Conservation (phyloP, 768 basidiomycete species). For the Trichaptum fuscoviolaceum region DNA sequence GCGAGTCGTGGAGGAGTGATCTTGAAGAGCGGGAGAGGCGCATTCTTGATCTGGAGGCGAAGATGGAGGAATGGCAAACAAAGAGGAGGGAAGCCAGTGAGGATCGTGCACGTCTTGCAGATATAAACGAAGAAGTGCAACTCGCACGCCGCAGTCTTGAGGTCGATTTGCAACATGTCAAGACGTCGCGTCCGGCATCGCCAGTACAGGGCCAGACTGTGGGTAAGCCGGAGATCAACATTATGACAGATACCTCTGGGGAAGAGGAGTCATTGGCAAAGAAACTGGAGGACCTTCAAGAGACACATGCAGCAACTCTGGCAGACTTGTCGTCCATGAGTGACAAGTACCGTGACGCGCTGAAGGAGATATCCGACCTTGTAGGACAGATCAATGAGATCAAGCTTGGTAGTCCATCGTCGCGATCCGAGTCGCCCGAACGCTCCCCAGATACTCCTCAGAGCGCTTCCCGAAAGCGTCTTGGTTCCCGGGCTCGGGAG, state of each 20-base stretch:
- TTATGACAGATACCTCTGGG: slow-evolving; percentile 17
- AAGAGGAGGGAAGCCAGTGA: slow-evolving; percentile 64
- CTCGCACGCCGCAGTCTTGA: slow-evolving; percentile 66
- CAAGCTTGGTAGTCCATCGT: slow-evolving; percentile 52
- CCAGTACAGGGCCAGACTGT: slow-evolving; percentile 13
- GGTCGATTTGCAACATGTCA: slow-evolving; percentile 24
- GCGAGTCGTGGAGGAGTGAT: slow-evolving; percentile 78
- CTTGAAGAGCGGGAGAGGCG: slow-evolving; percentile 77
- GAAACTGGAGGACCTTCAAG: slow-evolving; percentile 71
- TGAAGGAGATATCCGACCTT: slow-evolving; percentile 90
- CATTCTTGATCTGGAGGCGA: slow-evolving; percentile 70
- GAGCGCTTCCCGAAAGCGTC: slow-evolving; percentile 42
- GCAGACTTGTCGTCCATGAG: slow-evolving; percentile 74
- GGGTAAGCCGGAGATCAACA: slow-evolving; percentile 7
- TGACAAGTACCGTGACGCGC: slow-evolving; percentile 80
- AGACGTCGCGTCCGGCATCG: slow-evolving; percentile 20
- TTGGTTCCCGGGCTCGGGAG: slow-evolving; percentile 48
- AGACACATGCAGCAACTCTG: slow-evolving; percentile 76
- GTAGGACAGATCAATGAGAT: slow-evolving; percentile 87
- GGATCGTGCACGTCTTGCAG: slow-evolving; percentile 59
- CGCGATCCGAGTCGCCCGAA: slow-evolving; percentile 36
- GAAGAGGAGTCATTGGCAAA: slow-evolving; percentile 40
- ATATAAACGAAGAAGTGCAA: slow-evolving; percentile 64
- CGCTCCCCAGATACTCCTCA: slow-evolving; percentile 37
- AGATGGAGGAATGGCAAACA: slow-evolving; percentile 74